Conservation (phyloP, 2,329 filamentous ascomycete genomes). For the Aspergillus pseudoviridinutans region DNA sequence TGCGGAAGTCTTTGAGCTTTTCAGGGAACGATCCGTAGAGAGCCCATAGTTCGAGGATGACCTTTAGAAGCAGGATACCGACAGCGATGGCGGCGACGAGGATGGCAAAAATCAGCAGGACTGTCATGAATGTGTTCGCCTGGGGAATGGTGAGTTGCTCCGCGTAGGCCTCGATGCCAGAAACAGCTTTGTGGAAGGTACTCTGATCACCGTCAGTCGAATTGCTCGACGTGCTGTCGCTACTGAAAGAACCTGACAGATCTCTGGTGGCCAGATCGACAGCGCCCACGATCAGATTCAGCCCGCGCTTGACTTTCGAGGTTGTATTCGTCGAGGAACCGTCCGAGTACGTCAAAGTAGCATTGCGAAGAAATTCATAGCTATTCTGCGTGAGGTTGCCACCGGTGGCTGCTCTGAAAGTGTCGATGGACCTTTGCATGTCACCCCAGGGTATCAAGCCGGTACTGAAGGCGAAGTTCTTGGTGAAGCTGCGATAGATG, state of each 20-base stretch:
- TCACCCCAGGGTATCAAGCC: conserved; percentile 78
- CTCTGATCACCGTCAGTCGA: conserved; percentile 26
- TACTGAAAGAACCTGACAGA: conserved; percentile 39
- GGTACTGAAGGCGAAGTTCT: conserved; percentile 90
- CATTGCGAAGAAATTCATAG: conserved; percentile 68
- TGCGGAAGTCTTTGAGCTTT: conserved; percentile 75
- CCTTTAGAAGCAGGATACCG: conserved; percentile 82
- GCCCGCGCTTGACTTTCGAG: conserved; percentile 52
- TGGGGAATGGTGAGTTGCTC: conserved; percentile 80
- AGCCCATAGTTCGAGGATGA: conserved; percentile 85
- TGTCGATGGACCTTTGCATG: conserved; percentile 78
- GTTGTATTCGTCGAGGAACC: conserved; percentile 49
- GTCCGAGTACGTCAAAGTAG: conserved; percentile 68
- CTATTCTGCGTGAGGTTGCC: conserved; percentile 82
- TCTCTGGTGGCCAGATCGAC: conserved; percentile 54
- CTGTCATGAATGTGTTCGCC: conserved; percentile 93
- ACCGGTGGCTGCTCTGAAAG: conserved; percentile 73
- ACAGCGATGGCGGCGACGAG: conserved; percentile 79
- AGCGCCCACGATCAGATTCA: conserved; percentile 42
- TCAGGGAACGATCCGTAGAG: conserved; percentile 84
- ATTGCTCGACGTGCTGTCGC: conserved; percentile 30
- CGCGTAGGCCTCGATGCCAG: conserved; percentile 77
- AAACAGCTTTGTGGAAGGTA: conserved; percentile 55
- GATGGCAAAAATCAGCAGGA: conserved; percentile 83
- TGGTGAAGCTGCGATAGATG: conserved; percentile 82